Base-by-base conservation (phyloP, 2,329 filamentous ascomycete species). In the Monosporascus sp. region DNA sequence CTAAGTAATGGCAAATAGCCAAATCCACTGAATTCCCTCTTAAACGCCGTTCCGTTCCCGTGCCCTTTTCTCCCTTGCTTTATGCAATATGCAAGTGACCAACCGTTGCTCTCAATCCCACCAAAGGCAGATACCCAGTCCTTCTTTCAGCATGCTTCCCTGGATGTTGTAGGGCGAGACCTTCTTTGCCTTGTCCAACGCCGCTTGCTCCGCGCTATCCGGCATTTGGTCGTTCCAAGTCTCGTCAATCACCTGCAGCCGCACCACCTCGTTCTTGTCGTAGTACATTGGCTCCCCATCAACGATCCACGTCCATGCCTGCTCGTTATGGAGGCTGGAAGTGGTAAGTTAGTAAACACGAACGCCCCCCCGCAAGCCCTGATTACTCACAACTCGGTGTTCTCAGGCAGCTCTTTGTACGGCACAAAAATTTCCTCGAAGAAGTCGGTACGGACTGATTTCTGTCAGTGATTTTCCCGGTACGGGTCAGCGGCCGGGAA, bases 381-480 rank as follows among this genome's bases (percentile, higher is more conserved):
- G 47, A n/a, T 35, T 26, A 74, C 85, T 73, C 72, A 91, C 87
- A 89, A 96, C 67, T 83, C 80, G 26, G 86, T 84, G n/a, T 84
- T 85, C 27, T 88, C 83, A 40, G 91, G 88, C 4, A 96, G 78
- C 58, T 89, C 84, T 52, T 85, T 80, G 37, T 82, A 84, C 1
- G 82, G 90, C 58, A 97, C 84, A 55, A 90, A 87, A 35, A 99
- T 91, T 58, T 97, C 92, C 62, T 93, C 89, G 63, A 97, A 99
- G 70, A 99, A 99, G 58, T 96, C 90, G 4, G 92, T 87, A 48
- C 86, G 85, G 55, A 97, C 85, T 87, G 56, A 8, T 37, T 31
- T n/a, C 26, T 40, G 43, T 58, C 24, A 56, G 43, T 7, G 20
- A 55, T 55, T 14, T 27, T n/a, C 14, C n/a, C 54, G 37, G 8